Evolutionary conservation across 345 rosid genomes (phyloP).

Genomic region (Euphorbia lathyris): DNA sequence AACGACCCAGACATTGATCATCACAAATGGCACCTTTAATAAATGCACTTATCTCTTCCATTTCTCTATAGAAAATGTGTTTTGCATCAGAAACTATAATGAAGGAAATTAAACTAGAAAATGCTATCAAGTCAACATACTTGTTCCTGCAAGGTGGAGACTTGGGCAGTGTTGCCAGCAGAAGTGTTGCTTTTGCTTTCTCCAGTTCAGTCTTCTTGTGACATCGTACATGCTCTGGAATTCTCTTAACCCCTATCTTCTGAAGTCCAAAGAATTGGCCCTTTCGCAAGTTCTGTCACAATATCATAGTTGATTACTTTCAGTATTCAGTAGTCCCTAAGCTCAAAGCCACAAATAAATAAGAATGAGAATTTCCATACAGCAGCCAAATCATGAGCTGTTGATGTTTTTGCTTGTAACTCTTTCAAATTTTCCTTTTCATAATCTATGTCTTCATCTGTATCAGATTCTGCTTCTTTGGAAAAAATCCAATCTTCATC

Average conservation of each 20-base stretch:
- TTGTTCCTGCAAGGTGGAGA: constrained; percentile 81
- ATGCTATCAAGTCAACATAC: constrained; percentile 35
- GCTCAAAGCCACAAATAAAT: constrained; percentile 15
- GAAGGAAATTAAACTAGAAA: not conserved
- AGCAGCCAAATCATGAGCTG: constrained; percentile 50
- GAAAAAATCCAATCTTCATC: constrained; percentile 67
- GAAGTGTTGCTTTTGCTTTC: constrained; percentile 76
- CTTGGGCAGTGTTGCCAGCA: constrained; percentile 81
- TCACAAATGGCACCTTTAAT: constrained; percentile 83
- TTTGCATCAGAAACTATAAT: constrained; percentile 3
- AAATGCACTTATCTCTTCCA: constrained; percentile 80
- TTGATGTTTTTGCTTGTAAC: constrained; percentile 34
- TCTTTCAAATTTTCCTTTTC: constrained; percentile 43
- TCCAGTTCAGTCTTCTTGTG: constrained; percentile 86
- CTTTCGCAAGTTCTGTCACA: constrained; percentile 60
- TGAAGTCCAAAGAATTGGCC: constrained; percentile 81
- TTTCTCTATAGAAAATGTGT: constrained; percentile 46
- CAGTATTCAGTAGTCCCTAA: constrained; percentile 7
- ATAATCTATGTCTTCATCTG: constrained; percentile 63
- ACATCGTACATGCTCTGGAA: constrained; percentile 85
- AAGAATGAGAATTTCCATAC: constrained; percentile 34
- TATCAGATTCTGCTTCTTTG: constrained; percentile 43
- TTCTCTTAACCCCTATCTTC: constrained; percentile 74
- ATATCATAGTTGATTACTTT: constrained; percentile 12
- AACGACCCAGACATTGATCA: constrained; percentile 86